phyloP scores from a whole-genome alignment of 2,329 filamentous ascomycete genomes.

The Colletotrichum sp. region DNA sequence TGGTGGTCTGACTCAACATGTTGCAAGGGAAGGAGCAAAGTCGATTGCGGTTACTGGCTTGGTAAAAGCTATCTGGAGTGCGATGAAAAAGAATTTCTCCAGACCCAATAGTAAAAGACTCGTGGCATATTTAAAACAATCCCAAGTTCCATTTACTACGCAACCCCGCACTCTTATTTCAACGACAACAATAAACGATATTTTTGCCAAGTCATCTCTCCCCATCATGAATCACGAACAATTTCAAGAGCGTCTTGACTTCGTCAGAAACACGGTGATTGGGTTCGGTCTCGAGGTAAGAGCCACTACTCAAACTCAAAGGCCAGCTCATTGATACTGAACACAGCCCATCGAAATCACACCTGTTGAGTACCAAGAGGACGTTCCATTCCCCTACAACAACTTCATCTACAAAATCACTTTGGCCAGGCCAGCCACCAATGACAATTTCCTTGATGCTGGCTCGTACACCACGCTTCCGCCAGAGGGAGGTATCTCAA shows the following conservation, averaged over 20 bases:
- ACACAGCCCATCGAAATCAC: background rate
- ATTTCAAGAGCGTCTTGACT: background rate
- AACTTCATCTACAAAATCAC: constrained; percentile 26
- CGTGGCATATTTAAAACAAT: no score
- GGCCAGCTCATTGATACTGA: background rate
- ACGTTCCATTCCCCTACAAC: constrained; percentile 4
- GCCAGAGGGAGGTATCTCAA: background rate
- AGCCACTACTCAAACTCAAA: no score
- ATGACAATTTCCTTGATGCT: no score
- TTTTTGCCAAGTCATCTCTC: no score
- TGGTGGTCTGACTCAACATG: no score
- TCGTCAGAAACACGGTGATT: background rate
- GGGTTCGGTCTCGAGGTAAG: background rate
- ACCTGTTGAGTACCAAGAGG: background rate
- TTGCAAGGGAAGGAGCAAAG: no score
- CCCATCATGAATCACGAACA: background rate
- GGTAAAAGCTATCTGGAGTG: no score
- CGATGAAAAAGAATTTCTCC: no score
- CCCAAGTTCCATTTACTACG: background rate
- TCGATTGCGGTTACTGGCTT: no score
- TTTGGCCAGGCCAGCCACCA: background rate
- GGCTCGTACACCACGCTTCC: background rate
- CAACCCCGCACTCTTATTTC: background rate
- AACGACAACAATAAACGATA: no score
- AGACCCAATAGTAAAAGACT: no score